phyloP scores from a whole-genome alignment of 2,329 filamentous ascomycete genomes.

The Coleophoma cylindrospora region DNA sequence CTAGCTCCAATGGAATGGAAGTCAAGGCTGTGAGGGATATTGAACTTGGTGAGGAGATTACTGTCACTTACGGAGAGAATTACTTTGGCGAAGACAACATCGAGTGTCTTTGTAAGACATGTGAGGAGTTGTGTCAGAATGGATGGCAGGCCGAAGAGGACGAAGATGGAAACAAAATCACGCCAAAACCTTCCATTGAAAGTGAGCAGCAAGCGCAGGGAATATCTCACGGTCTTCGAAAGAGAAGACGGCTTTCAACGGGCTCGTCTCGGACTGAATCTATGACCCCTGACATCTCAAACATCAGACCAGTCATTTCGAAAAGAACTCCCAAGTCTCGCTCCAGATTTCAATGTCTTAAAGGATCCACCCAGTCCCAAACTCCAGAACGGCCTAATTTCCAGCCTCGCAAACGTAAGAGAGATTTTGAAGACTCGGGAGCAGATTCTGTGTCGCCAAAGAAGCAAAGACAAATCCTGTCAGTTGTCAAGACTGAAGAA shows the following conservation, averaged over 20 bases:
- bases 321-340: slow-evolving; percentile 20
- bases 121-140: slow-evolving; percentile 70
- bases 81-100: slow-evolving; percentile 96
- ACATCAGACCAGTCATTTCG: slow-evolving; percentile 21
- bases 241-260: slow-evolving; percentile 38
- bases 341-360: slow-evolving; percentile 14
- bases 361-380: slow-evolving; percentile 12
- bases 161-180: slow-evolving; percentile 16
- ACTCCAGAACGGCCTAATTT: slow-evolving; percentile 13
- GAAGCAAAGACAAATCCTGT: slow-evolving; percentile 7
- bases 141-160: slow-evolving; percentile 67
- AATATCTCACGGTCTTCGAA: slow-evolving; percentile 49
- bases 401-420: slow-evolving; percentile 17
- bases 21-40: slow-evolving; percentile 83
- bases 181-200: slow-evolving; percentile 24
- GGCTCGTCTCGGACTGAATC: slow-evolving; percentile 52
- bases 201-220: slow-evolving; percentile 12
- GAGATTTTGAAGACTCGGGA: slow-evolving; percentile 6
- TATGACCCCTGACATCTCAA: slow-evolving; percentile 44
- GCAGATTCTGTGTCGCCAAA: neutral
- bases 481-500: slow-evolving; percentile 10
- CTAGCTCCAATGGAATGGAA: slow-evolving; percentile 81
- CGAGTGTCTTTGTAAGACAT: slow-evolving; percentile 88
- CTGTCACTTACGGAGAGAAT: slow-evolving; percentile 89
- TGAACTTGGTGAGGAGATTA: slow-evolving; percentile 86